Percentiles rank a stretch among this genome's conserved stretches.
Conservation (phyloP, 495 filamentous ascomycete species). For the Neurospora sp. region DNA sequence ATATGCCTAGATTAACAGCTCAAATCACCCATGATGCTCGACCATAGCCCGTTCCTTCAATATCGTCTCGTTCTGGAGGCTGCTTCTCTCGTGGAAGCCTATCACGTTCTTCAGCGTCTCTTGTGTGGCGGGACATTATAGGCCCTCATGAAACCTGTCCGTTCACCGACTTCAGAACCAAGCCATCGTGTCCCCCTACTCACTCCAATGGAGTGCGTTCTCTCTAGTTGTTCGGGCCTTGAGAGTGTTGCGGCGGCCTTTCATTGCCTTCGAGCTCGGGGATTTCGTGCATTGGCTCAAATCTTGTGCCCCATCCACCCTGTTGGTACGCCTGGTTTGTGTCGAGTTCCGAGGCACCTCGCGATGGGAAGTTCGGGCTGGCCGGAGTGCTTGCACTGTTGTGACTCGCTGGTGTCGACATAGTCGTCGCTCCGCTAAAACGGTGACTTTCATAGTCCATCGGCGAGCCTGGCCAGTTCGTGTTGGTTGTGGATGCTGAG, state of each 20-base stretch:
- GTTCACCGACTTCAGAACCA: background rate
- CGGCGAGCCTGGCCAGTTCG: background rate
- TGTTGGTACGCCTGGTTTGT: background rate
- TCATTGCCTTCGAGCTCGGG: background rate
- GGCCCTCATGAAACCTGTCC: background rate
- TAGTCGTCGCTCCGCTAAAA: background rate
- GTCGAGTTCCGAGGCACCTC: background rate
- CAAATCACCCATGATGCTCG: background rate
- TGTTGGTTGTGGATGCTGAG: background rate
- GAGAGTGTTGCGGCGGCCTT: background rate
- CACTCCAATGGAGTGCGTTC: background rate
- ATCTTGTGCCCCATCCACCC: background rate
- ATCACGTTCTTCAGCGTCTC: background rate
- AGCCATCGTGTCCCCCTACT: background rate
- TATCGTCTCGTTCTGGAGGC: background rate
- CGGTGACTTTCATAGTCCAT: background rate
- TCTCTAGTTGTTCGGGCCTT: background rate
- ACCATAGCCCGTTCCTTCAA: background rate
- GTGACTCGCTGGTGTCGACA: background rate
- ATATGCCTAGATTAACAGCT: background rate
- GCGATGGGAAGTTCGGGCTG: background rate
- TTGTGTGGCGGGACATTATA: background rate
- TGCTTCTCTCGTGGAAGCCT: background rate
- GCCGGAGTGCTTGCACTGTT: background rate
- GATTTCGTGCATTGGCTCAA: background rate